Evolutionary conservation across 768 basidiomycete species (phyloP).

Genomic region (Tricholoma bakamatsutake): DNA sequence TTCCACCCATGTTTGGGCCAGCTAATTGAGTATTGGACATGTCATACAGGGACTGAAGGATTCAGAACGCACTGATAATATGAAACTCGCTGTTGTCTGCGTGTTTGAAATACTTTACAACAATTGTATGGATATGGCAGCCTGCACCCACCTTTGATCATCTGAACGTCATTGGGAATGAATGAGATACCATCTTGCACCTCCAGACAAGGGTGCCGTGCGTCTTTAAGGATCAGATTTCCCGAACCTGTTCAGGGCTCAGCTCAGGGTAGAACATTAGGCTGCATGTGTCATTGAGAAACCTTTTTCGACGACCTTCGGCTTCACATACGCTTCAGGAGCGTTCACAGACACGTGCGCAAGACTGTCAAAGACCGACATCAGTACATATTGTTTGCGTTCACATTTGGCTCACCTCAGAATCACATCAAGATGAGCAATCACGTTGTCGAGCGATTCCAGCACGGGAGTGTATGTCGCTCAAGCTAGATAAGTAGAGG

Average conservation of each 20-base stretch:
- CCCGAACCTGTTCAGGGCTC: slow-evolving; percentile 54
- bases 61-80: slow-evolving; percentile 68
- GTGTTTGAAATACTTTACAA: background rate
- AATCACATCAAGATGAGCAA: slow-evolving; percentile 91
- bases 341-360: slow-evolving; percentile 89
- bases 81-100: slow-evolving; percentile 85
- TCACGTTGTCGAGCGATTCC: slow-evolving; percentile 72
- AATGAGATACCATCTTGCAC: slow-evolving; percentile 94
- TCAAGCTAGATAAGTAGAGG: slow-evolving; percentile 22
- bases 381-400: background rate
- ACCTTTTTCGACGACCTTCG: slow-evolving; percentile 75
- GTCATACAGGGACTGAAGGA: background rate
- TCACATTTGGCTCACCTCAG: slow-evolving; percentile 51
- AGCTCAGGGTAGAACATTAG: background rate
- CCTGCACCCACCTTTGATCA: slow-evolving; percentile 69
- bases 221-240: slow-evolving; percentile 73
- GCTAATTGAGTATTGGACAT: slow-evolving; percentile 36
- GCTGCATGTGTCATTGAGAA: slow-evolving; percentile 3
- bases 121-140: background rate
- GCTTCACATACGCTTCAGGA: slow-evolving; percentile 85
- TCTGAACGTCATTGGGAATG: slow-evolving; percentile 92
- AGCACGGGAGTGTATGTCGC: slow-evolving; percentile 90
- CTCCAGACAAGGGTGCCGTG: slow-evolving; percentile 94
- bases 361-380: slow-evolving; percentile 47
- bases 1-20: slow-evolving; percentile 99